Base-by-base conservation (phyloP, 257 asterid species). In the Thymus quinquecostatus region DNA sequence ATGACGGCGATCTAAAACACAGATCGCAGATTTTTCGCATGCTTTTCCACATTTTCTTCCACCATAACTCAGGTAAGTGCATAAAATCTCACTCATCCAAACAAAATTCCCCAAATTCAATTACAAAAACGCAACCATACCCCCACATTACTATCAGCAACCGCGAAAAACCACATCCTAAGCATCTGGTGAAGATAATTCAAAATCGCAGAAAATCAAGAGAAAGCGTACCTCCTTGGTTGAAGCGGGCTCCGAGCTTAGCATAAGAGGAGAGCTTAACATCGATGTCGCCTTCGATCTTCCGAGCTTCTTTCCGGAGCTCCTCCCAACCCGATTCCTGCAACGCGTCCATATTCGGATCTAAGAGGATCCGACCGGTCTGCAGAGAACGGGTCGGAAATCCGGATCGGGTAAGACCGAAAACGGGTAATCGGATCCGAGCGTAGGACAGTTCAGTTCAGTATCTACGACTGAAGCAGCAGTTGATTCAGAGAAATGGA, bases 261-360 rank as follows among this genome's bases (percentile, higher is more conserved):
- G 97, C 98, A 67, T 89, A 95, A 40, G 99, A 95, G 68, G 98
- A 95, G 57, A 95, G 96, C 85, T 95, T 92, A 29, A 92, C 96
- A 77, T 95, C 99, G 80, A 95, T 93, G 88, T 95, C 99, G 69
- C 99, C 92, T 81, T 95, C 99, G 78, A 92, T 81, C 80, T 92
- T 95, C 60, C 98, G 86, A 61, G 97, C 99, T 66, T 92, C 99
- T 80, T 82, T 88, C 47, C 98, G 90, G 81, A 95, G 92, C 84
- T 95, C 98, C 81, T 95, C 96, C 99, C 99, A 95, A 28, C 99
- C 99, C 62, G 89, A 84, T 77, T 95, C 99, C 90, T 90, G 95
- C 83, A 87, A 55, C 73, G 72, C 77, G 38, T 90, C 97, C 92
- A 89, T 89, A 55, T 28, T 75, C 77, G 81, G 89, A 75, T 72